A percentile compares a stretch with the other conserved stretches of the same genome.
These are phyloP conservation scores for Stephania cephalantha DNA, from an alignment of 164 flowering plant genomes.

Conservation along the genomic window DNA sequence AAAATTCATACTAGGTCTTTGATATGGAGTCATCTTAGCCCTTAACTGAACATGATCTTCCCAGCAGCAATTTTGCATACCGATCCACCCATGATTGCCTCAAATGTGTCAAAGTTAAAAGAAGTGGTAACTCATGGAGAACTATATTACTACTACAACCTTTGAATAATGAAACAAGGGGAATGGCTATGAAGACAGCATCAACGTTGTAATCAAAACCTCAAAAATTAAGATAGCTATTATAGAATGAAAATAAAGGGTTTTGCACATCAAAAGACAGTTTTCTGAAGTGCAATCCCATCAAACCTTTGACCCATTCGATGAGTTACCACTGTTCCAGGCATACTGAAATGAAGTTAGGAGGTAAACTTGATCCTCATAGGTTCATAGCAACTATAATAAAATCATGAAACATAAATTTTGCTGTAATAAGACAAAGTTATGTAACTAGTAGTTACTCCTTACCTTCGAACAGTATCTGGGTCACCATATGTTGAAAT, in stretches of 20 bases:
- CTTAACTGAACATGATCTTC: slow-evolving; percentile 70
- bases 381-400: slow-evolving; percentile 12
- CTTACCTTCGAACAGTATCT: slow-evolving; percentile 86
- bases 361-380: slow-evolving; percentile 27
- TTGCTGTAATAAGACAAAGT: slow-evolving; percentile 11
- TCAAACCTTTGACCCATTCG: slow-evolving; percentile 46
- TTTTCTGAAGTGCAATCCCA: slow-evolving; percentile 42
- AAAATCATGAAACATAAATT: slow-evolving; percentile 21
- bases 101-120: slow-evolving; percentile 53
- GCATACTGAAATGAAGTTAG: slow-evolving; percentile 57
- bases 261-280: slow-evolving; percentile 29
- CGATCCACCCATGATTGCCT: slow-evolving; percentile 47
- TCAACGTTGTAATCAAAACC: slow-evolving; percentile 19
- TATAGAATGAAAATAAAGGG: slow-evolving; percentile 26
- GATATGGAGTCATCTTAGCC: slow-evolving; percentile 82
- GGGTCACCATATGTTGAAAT: slow-evolving; percentile 85
- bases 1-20: slow-evolving; percentile 53
- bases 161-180: slow-evolving; percentile 18
- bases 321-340: slow-evolving; percentile 50
- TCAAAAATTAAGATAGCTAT: slow-evolving; percentile 26
- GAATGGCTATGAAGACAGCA: slow-evolving; percentile 23
- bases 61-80: slow-evolving; percentile 62
- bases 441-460: slow-evolving; percentile 26
- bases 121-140: slow-evolving; percentile 35
- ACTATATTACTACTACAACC: slow-evolving; percentile 45